A percentile compares a stretch with the other conserved stretches of the same genome.
phyloP scores from a whole-genome alignment of 1,284 basidiomycete genomes.

The Trichosporon asahii region DNA sequence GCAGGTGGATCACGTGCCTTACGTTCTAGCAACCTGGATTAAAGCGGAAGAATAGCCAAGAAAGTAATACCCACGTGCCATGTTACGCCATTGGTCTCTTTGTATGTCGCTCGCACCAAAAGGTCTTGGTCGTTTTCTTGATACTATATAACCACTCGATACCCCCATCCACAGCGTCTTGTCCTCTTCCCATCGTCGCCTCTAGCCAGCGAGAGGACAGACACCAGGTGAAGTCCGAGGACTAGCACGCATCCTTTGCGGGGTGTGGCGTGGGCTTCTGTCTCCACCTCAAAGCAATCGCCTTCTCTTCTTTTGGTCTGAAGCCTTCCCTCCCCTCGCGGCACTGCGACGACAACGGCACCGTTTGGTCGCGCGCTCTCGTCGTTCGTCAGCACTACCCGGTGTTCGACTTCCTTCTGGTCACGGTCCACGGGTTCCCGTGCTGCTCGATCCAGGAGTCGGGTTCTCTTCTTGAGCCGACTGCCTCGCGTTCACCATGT shows the following conservation, averaged over 20 bases:
- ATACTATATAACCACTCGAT: slow-evolving; percentile 7
- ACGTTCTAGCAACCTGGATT: neutral
- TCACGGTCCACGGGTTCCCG: neutral
- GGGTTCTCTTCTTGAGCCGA: neutral
- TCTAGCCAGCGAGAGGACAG: slow-evolving; percentile 9
- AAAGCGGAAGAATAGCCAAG: neutral
- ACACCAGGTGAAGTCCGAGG: slow-evolving; percentile 11
- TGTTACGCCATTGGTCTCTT: neutral
- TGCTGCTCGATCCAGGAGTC: slow-evolving; percentile 6
- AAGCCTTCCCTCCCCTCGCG: neutral
- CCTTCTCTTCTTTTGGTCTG: neutral
- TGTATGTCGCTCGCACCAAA: neutral
- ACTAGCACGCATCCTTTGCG: slow-evolving; percentile 8
- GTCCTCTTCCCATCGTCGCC: slow-evolving; percentile 9
- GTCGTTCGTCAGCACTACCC: slow-evolving; percentile 1
- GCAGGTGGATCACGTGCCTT: no score
- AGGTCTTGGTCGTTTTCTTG: slow-evolving; percentile 6
- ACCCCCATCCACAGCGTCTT: slow-evolving; percentile 9
- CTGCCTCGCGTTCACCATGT: slow-evolving; percentile 32
- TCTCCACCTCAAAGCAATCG: slow-evolving; percentile 7
- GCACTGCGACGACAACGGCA: neutral
- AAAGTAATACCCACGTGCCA: neutral
- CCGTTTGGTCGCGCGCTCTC: neutral
- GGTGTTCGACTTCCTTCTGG: neutral
- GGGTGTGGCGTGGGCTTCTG: slow-evolving; percentile 7